Evolutionary conservation across 2,329 filamentous ascomycete species (phyloP).

Genomic region (Cercospora sp.): DNA sequence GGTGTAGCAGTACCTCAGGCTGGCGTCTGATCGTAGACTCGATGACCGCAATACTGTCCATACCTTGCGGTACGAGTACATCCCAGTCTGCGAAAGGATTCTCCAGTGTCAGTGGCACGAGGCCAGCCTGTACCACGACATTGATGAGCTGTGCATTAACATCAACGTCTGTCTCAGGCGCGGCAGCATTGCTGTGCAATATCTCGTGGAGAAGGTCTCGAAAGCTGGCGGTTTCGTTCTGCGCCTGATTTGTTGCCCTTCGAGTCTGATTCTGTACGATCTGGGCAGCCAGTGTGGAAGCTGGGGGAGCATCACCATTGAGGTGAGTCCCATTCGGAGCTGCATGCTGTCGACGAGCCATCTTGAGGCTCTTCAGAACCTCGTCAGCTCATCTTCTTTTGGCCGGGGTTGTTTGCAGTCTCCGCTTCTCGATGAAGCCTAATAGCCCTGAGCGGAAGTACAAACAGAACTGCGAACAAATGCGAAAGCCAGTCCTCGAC

Average conservation of each 20-base stretch:
- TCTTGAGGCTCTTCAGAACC: conserved; percentile 27
- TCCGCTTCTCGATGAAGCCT: conserved; percentile 1
- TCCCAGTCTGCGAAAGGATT: conserved; percentile 65
- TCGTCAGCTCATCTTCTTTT: conserved; percentile 12
- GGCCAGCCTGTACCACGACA: conserved; percentile 75
- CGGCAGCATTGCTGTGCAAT: conserved; percentile 47
- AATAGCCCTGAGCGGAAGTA: background rate
- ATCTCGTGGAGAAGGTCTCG: conserved; percentile 70
- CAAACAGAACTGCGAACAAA: background rate
- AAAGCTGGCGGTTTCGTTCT: conserved; percentile 60
- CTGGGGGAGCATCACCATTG: conserved; percentile 48
- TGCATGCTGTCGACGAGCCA: conserved; percentile 42
- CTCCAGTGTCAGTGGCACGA: conserved; percentile 68
- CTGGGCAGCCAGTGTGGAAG: conserved; percentile 84
- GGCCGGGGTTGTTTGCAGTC: background rate
- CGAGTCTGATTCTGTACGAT: conserved; percentile 71
- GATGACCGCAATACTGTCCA: conserved; percentile 76
- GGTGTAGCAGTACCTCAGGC: conserved; percentile 62
- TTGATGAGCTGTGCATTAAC: conserved; percentile 85
- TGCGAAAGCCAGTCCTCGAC: background rate
- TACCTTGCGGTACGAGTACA: conserved; percentile 59
- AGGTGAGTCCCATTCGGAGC: conserved; percentile 17
- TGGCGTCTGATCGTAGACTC: conserved; percentile 73
- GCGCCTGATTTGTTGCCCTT: conserved; percentile 56
- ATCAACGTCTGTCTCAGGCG: conserved; percentile 64